Evolutionary conservation across 164 flowering plant species (phyloP).

Genomic region (Stephania japonica): DNA sequence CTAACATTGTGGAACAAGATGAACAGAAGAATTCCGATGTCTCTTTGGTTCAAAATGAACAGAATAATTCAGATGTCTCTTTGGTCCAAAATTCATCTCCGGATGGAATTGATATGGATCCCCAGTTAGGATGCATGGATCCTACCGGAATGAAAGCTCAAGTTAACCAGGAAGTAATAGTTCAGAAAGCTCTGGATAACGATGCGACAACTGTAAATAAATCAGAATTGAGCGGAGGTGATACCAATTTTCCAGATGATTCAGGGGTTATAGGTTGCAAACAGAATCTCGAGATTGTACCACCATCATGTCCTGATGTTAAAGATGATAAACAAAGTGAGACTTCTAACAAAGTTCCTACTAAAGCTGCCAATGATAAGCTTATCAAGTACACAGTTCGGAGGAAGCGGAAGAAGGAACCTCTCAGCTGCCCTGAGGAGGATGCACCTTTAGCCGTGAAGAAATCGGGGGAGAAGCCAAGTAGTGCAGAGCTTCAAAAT

Average conservation of each 20-base stretch:
- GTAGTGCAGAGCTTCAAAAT: slow-evolving; percentile 27
- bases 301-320: slow-evolving; percentile 14
- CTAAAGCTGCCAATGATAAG: slow-evolving; percentile 16
- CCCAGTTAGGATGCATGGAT: slow-evolving; percentile 15
- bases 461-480: slow-evolving; percentile 31
- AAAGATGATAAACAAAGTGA: slow-evolving; percentile 24
- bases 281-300: slow-evolving; percentile 18
- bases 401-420: slow-evolving; percentile 41
- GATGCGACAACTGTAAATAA: slow-evolving; percentile 18
- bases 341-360: slow-evolving; percentile 16
- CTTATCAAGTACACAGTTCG: slow-evolving; percentile 34
- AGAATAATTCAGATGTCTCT: slow-evolving; percentile 18
- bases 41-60: slow-evolving; percentile 8
- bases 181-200: slow-evolving; percentile 12
- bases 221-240: slow-evolving; percentile 26
- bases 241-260: slow-evolving; percentile 22
- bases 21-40: slow-evolving; percentile 18
- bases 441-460: slow-evolving; percentile 24
- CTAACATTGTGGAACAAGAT: slow-evolving; percentile 14
- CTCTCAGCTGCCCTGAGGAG: slow-evolving; percentile 35
- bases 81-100: slow-evolving; percentile 7
- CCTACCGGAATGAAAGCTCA: slow-evolving; percentile 11
- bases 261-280: slow-evolving; percentile 19
- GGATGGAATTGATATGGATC: slow-evolving; percentile 8
- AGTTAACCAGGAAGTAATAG: slow-evolving; percentile 13